These are phyloP conservation scores for Vaucheria bursata DNA, from an alignment of 352 stramenopile species.

Conservation along the genomic window DNA sequence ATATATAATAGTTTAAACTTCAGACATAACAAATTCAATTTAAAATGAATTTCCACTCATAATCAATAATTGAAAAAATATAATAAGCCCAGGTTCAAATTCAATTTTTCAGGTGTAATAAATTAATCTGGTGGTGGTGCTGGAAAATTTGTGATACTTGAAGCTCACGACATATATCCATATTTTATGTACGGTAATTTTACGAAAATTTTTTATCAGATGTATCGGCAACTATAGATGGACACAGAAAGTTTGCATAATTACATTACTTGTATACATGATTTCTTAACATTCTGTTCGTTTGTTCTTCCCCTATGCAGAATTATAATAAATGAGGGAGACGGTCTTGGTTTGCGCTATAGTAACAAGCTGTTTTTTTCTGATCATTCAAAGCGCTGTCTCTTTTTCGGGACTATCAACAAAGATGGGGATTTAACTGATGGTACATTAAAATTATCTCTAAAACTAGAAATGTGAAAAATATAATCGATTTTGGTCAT, in stretches of 20 bases:
- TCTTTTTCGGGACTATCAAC: background rate
- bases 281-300: background rate
- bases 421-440: background rate
- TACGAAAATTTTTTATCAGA: background rate
- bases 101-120: background rate
- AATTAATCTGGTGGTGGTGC: background rate
- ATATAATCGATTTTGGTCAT: background rate
- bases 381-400: background rate
- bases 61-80: background rate
- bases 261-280: background rate
- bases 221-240: background rate
- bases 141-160: background rate
- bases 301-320: background rate
- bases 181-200: background rate
- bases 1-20: background rate
- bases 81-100: background rate
- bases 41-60: background rate
- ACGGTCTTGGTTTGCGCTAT: background rate
- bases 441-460: background rate
- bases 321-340: background rate
- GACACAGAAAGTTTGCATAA: background rate
- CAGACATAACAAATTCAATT: background rate
- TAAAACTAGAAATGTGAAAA: background rate
- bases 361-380: background rate
- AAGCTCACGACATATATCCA: background rate